Evolutionary conservation across 2,329 filamentous ascomycete species (phyloP).

Genomic region (Elsinoe australis): DNA sequence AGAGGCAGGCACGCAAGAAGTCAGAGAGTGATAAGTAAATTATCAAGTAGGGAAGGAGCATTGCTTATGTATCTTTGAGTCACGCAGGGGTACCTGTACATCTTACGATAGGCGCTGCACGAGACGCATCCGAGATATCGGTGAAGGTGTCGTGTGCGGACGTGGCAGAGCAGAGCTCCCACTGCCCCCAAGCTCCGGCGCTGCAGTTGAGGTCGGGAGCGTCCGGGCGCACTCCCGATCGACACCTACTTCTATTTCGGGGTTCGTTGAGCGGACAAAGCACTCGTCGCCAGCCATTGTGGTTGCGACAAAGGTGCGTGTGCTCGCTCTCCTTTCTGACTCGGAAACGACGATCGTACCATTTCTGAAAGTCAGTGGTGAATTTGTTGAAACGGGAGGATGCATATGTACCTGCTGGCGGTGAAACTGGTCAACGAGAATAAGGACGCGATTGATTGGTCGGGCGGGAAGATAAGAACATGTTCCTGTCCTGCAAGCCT

Average conservation of each 20-base stretch:
- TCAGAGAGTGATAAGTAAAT: neutral
- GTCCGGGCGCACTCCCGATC: conserved; percentile 6
- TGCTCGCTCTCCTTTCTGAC: conserved; percentile 2
- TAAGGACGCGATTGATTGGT: conserved; percentile 6
- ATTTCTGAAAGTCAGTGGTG: conserved; percentile 2
- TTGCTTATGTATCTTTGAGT: conserved; percentile 9
- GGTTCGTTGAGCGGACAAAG: conserved; percentile 14
- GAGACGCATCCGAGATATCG: conserved; percentile 3
- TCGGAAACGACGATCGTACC: conserved; percentile 8
- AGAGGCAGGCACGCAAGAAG: neutral
- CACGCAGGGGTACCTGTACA: conserved; percentile 11
- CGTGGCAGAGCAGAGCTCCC: too few species aligned
- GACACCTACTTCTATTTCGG: conserved; percentile 13
- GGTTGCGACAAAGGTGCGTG: conserved; percentile 1
- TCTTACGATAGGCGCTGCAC: neutral
- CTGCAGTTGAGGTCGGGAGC: conserved; percentile 1
- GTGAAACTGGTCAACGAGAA: conserved; percentile 16
- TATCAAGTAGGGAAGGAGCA: neutral
- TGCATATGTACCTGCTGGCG: conserved; percentile 10
- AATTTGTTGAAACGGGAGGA: neutral
- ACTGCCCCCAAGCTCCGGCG: neutral
- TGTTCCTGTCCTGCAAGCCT: neutral
- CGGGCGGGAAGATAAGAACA: too few species aligned
- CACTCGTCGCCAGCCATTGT: conserved; percentile 5
- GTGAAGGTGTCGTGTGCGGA: conserved; percentile 11